Evolutionary conservation across 108 stramenopile species (phyloP), one percentile per base, ranked within the genome.

Genomic region (Epithemia pelagica): DNA sequence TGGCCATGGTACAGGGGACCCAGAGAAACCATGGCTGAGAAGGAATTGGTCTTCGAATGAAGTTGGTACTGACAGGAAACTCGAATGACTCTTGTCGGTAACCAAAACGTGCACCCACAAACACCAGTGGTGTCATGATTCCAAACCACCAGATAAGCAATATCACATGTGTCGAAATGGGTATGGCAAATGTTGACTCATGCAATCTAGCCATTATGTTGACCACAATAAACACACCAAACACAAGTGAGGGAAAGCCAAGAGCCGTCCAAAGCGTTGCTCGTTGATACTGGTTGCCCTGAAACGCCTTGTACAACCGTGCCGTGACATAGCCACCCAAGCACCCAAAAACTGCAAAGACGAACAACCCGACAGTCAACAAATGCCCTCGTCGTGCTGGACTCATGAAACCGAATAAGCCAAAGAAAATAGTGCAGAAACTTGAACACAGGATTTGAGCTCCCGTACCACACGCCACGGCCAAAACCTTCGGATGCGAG

Each of bases 231-330:
- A 94, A 96, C 32, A 89, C 23, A 24, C 56, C 64, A 70, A 95
- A 94, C 58, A 70, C 67, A 33, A 86, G 52, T 37, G 87, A 89
- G 0, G 96, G 96, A 71, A 86, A 93, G 32, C 76, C 75, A 52
- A 95, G 73, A 0, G 91, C 88, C 0, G 87, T 86, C 24, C 78
- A 54, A 1, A 85, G 64, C 30, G 93, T 95, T 33, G 93, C 92
- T 76, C 78, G 76, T 74, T 93, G 90, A 86, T 90, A 87, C 51
- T 61, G 55, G 73, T 84, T 84, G 32, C 90, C 94, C 61, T 89
- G 79, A 79, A 96, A 95, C 18, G 87, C 91, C 89, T 98, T 98
- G 94, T 95, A 98, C 46, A 96, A 54, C 28, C 89, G 71, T 52
- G 96, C 81, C 37, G 91, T 86, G n/a, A 77, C 76, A 70, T 89